These are phyloP conservation scores for Mimosa bimucronata DNA, from an alignment of 306 rosid genomes.

Conservation along the genomic window DNA sequence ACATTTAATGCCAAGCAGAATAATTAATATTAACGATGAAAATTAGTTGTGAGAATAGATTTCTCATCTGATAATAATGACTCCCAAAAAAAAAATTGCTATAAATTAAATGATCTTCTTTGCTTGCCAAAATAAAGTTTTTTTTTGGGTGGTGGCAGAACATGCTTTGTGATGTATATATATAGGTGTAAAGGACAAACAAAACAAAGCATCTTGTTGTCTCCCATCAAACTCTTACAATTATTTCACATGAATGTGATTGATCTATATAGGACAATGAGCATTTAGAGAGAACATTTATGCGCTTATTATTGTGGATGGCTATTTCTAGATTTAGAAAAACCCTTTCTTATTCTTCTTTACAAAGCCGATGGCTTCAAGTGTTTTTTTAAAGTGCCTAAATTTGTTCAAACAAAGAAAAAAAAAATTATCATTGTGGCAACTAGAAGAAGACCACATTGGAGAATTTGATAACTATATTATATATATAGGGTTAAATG, in stretches of 20 bases:
- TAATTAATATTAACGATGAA: no score
- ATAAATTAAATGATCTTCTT: no score
- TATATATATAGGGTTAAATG: no score
- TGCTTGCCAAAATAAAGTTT: not conserved
- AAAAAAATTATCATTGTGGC: no score
- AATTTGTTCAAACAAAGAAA: not conserved
- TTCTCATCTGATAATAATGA: no score
- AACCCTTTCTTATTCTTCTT: not conserved
- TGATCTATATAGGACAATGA: not conserved
- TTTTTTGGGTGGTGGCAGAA: no score
- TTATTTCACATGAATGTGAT: not conserved
- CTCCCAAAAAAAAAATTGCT: no score
- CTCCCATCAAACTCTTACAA: not conserved
- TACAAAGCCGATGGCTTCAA: not conserved
- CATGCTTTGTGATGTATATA: not conserved
- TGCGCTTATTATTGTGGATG: not conserved
- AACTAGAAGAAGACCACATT: not conserved
- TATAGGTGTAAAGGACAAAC: not conserved
- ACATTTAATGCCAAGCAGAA: no score
- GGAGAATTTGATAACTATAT: not conserved
- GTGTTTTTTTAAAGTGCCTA: not conserved
- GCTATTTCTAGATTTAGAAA: not conserved
- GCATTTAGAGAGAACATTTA: not conserved
- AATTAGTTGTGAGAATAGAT: not conserved
- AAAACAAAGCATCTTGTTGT: not conserved